These are phyloP conservation scores for Xylariaceae sp. DNA, from an alignment of 2,329 filamentous ascomycete species.

Conservation along the genomic window DNA sequence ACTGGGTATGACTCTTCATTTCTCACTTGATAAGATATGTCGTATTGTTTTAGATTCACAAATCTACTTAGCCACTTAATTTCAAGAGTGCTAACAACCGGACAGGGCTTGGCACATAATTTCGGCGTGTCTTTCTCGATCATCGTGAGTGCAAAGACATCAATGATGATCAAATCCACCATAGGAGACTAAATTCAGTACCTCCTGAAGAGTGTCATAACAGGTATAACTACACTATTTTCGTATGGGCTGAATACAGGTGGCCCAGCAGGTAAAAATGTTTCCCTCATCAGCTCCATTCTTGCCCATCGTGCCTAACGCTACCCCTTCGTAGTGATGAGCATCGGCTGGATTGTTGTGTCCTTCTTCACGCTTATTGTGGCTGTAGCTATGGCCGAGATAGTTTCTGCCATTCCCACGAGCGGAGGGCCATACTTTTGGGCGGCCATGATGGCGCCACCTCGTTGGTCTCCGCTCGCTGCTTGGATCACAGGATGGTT, in stretches of 20 bases:
- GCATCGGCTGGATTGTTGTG: slow-evolving; percentile 58
- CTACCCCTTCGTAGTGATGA: slow-evolving; percentile 28
- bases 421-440: slow-evolving; percentile 67
- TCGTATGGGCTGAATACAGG: slow-evolving; percentile 62
- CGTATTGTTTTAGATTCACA: background rate
- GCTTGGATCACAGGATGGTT: slow-evolving; percentile 53
- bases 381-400: slow-evolving; percentile 63
- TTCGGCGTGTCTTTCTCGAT: slow-evolving; percentile 69
- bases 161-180: background rate
- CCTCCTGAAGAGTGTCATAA: slow-evolving; percentile 59
- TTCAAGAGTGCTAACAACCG: background rate
- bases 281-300: background rate
- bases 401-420: slow-evolving; percentile 65
- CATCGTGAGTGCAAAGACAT: slow-evolving; percentile 51
- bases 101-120: slow-evolving; percentile 58
- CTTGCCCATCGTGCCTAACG: background rate
- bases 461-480: slow-evolving; percentile 46
- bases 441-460: slow-evolving; percentile 62
- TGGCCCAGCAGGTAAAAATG: slow-evolving; percentile 50
- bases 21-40: background rate
- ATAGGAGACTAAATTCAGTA: background rate
- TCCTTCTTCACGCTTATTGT: slow-evolving; percentile 63
- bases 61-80: background rate
- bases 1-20: slow-evolving; percentile 52
- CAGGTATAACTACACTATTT: slow-evolving; percentile 65